These are phyloP conservation scores for Gomphus bonarii DNA, from an alignment of 1,284 basidiomycete genomes.

Conservation along the genomic window DNA sequence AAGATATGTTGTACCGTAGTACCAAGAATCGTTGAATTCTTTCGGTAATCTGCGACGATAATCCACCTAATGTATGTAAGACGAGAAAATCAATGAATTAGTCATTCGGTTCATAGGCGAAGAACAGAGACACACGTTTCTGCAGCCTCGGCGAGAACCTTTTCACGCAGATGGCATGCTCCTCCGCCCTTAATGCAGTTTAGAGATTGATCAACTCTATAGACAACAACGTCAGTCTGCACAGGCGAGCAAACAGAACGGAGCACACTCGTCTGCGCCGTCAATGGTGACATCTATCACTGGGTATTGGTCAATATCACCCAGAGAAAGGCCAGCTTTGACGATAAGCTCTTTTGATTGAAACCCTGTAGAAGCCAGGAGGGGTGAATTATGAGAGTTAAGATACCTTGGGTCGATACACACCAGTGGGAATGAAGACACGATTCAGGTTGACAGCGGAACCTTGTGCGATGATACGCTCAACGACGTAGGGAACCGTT, in stretches of 20 bases:
- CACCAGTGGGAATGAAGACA: constrained; percentile 85
- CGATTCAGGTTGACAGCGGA: constrained; percentile 67
- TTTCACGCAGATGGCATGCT: constrained; percentile 94
- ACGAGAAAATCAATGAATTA: background rate
- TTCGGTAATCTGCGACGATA: constrained; percentile 93
- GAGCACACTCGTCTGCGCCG: constrained; percentile 85
- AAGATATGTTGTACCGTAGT: constrained; percentile 63
- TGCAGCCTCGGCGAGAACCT: constrained; percentile 96
- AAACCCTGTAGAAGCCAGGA: constrained; percentile 54
- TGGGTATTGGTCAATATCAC: constrained; percentile 89
- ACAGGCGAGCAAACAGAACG: background rate
- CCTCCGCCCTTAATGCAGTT: constrained; percentile 99
- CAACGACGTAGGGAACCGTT: constrained; percentile 96
- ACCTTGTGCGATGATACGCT: constrained; percentile 87
- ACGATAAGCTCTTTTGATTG: constrained; percentile 96
- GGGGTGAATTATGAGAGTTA: background rate
- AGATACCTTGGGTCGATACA: constrained; percentile 12
- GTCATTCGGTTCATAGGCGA: background rate
- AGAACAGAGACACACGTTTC: constrained; percentile 44
- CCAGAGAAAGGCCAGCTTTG: constrained; percentile 67
- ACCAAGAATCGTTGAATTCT: constrained; percentile 79
- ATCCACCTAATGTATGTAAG: constrained; percentile 51
- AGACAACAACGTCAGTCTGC: background rate
- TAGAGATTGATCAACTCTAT: constrained; percentile 76
- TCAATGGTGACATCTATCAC: constrained; percentile 93